Conservation (phyloP, 1,139 yeast species). For the Taphrina betulina region DNA sequence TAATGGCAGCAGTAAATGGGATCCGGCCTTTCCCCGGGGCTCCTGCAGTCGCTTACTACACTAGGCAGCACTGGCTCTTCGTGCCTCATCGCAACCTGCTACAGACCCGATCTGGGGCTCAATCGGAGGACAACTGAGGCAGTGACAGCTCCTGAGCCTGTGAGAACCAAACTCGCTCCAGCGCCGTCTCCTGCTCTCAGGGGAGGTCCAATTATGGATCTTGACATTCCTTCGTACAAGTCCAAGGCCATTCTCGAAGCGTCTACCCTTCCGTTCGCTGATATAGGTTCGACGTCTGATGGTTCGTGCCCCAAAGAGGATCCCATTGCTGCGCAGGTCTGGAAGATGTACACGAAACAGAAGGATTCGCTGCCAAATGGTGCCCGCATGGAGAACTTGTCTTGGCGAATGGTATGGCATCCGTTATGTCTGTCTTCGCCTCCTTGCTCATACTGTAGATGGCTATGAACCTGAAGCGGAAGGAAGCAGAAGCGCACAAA, state of each 20-base stretch:
- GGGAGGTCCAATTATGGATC: constrained; percentile 11
- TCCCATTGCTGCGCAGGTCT: constrained; percentile 46
- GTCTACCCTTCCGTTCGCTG: constrained; percentile 12
- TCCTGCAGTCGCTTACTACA: too few species aligned
- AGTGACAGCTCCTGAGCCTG: too few species aligned
- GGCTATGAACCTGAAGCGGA: constrained; percentile 52
- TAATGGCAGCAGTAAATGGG: too few species aligned
- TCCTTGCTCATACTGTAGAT: constrained; percentile 44
- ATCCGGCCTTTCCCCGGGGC: too few species aligned
- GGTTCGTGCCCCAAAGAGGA: constrained; percentile 23
- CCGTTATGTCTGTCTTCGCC: not conserved
- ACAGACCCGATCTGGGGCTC: too few species aligned
- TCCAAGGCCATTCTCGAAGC: constrained; percentile 19
- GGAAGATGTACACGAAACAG: constrained; percentile 80
- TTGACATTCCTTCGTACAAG: constrained; percentile 13
- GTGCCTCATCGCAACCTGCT: too few species aligned
- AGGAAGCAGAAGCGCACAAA: constrained; percentile 27
- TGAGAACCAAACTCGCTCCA: too few species aligned
- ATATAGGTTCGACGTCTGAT: not conserved
- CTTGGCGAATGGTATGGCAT: constrained; percentile 63
- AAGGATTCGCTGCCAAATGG: constrained; percentile 74
- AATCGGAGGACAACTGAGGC: too few species aligned
- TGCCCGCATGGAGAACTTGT: constrained; percentile 72
- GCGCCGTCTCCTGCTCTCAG: too few species aligned
- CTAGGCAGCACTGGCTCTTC: too few species aligned